Evolutionary conservation across 2,329 filamentous ascomycete species (phyloP), one percentile per base, ranked within the genome.

Genomic region (Orbilia javanica): DNA sequence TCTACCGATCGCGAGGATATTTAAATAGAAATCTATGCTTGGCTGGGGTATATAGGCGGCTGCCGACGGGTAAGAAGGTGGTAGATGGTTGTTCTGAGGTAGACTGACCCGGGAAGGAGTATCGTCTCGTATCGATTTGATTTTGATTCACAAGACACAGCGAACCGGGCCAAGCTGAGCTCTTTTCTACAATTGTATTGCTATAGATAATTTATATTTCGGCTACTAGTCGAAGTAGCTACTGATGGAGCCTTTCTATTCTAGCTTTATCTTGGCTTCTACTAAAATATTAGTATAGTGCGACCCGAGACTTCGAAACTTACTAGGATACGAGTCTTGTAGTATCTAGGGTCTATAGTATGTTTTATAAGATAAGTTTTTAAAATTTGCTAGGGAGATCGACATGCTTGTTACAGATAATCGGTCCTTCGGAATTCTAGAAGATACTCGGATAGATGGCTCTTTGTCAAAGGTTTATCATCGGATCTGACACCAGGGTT

Each of bases 1-100:
- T 42, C 55, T 60, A 60, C 34, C 25, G 57, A 50, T 50, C 46
- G 46, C 46, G 46, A 34, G 42, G 20, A 18, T 50, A 8, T 69
- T 60, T 44, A 44, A 62, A 62, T 36, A 44, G 52, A 50, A 20
- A 60, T 0, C 3, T 60, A 22, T 71, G 20, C n/a, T 42, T 71
- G 25, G 25, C 50, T 18, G n/a, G 55, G 57, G 69, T 65, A 73
- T 44, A 66, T 73, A 73, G 60, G 69, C 69, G 55, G 69, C 60
- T 48, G 62, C 69, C 69, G 69, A 73, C 60, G 69, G 69, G 31
- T 65, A 72, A 72, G 46, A 53, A 27, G 34, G 60, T 25, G 53
- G 39, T 48, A 7, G 18, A 42, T 11, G 27, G 27, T 31, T 42
- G 10, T 57, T 20, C 22, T 53, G 18, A 27, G 20, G 6, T 36